phyloP scores from a whole-genome alignment of 192 early-diverging fungal genomes.

The Backusella sp. region DNA sequence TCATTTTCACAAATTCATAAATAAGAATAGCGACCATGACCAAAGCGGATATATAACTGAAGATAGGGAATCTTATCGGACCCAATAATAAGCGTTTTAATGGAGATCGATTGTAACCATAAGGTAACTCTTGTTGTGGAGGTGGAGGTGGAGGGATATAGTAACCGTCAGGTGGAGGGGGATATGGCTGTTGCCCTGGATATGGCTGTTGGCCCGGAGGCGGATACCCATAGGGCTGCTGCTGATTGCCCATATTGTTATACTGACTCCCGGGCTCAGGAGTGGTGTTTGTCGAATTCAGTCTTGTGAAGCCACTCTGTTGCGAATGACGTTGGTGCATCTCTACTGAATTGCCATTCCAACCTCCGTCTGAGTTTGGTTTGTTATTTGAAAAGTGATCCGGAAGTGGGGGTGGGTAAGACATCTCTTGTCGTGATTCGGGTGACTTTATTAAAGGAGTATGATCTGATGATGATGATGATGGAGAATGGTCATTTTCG shows the following conservation, averaged over 20 bases:
- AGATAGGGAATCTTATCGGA: conserved; percentile 41
- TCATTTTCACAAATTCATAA: conserved; percentile 55
- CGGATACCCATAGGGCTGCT: background rate
- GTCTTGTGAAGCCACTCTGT: background rate
- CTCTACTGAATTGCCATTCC: background rate
- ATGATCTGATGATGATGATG: background rate
- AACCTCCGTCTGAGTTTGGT: background rate
- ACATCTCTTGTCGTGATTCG: background rate
- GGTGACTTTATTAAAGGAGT: background rate
- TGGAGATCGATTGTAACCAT: background rate
- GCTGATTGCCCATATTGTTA: background rate
- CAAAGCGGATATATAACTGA: conserved; percentile 46
- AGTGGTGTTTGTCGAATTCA: background rate
- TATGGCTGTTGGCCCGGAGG: background rate
- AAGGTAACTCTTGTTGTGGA: background rate
- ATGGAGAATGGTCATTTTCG: background rate
- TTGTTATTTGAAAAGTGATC: background rate
- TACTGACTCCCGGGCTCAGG: background rate
- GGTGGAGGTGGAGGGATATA: background rate
- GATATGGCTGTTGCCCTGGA: background rate
- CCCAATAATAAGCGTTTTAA: conserved; percentile 12
- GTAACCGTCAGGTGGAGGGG: background rate
- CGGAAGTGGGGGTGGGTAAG: background rate
- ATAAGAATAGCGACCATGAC: conserved; percentile 49
- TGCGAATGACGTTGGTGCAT: conserved; percentile 11